Base-by-base conservation (phyloP, 352 stramenopile genomes). In the Pilasporangium apinafurcum region DNA sequence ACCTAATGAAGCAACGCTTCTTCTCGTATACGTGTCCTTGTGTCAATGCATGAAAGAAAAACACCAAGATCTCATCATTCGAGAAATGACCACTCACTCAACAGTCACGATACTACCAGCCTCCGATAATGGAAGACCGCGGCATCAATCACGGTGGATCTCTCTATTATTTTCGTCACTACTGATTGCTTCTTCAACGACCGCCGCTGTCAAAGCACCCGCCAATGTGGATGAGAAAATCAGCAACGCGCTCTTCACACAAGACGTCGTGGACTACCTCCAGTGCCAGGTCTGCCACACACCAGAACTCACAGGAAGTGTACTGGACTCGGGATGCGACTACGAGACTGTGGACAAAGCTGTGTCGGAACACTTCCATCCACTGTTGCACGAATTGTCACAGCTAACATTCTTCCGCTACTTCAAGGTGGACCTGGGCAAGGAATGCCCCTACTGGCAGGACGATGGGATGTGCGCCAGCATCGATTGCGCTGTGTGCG, bases 401-500 rank as follows among this genome's bases (percentile, higher is more conserved):
- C 65, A 65, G 33, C 66, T 87, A 38, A 86, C 73, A 12, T 97
- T 96, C 64, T 97, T 97, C 56, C 87, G 87, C 30, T 96, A 96
- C 69, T 97, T 96, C 52, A 94, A 95, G 44, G 86, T 96, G 21
- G 86, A 97, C 56, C 62, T 97, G 33, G 79, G 79, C 40, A 87
- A 87, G 31, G 62, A 86, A 37, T 97, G 90, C 41, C 83, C 83
- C 0, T 95, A 89, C 53, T 97, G 88, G 88, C 61, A 91, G 25
- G 83, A 95, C 53, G 88, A 97, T 41, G 85, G 85, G 35, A 85
- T 91, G 73, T 97, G 90, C 59, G 73, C 76, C 37, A 92, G 83
- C 46, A 71, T 83, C 42, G 86, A 92, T 52, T 97, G 88, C 59
- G 70, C 83, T 13, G 83, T 97, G 25, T 95, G 84, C 49, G 79